Evolutionary conservation across 2,329 filamentous ascomycete species (phyloP).

Genomic region (Pezicula rhizophila): DNA sequence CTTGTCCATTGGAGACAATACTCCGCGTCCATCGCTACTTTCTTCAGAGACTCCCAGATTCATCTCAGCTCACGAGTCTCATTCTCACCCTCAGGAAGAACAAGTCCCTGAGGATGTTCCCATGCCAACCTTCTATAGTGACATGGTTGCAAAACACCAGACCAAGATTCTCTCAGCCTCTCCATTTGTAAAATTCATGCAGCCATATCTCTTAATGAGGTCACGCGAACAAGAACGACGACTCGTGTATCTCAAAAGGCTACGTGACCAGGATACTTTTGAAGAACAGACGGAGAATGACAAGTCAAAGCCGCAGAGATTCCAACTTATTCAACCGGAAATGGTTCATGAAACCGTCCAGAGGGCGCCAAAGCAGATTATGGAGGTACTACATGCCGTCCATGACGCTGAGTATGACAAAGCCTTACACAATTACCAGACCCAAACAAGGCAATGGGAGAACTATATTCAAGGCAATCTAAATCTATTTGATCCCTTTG

Average conservation of each 20-base stretch:
- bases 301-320: slow-evolving; percentile 61
- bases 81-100: slow-evolving; percentile 37
- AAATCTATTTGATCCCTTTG: slow-evolving; percentile 88
- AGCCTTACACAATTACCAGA: slow-evolving; percentile 86
- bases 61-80: slow-evolving; percentile 30
- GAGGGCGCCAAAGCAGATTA: slow-evolving; percentile 76
- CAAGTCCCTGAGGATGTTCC: slow-evolving; percentile 72
- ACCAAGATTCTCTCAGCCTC: slow-evolving; percentile 92
- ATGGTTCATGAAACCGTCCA: slow-evolving; percentile 86
- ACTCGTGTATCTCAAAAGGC: slow-evolving; percentile 71
- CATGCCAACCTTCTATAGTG: slow-evolving; percentile 88
- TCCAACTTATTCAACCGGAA: slow-evolving; percentile 87
- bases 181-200: slow-evolving; percentile 91
- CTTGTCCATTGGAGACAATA: slow-evolving; percentile 2
- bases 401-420: slow-evolving; percentile 97
- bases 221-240: slow-evolving; percentile 85
- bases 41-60: slow-evolving; percentile 13
- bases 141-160: slow-evolving; percentile 88
- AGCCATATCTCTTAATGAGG: slow-evolving; percentile 88
- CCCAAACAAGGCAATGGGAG: slow-evolving; percentile 94
- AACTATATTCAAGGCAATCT: slow-evolving; percentile 84
- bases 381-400: slow-evolving; percentile 89
- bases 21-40: neutral
- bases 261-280: slow-evolving; percentile 69
- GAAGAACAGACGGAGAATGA: slow-evolving; percentile 52